phyloP scores from a whole-genome alignment of 495 filamentous ascomycete genomes.

The Aspergillus diversus region DNA sequence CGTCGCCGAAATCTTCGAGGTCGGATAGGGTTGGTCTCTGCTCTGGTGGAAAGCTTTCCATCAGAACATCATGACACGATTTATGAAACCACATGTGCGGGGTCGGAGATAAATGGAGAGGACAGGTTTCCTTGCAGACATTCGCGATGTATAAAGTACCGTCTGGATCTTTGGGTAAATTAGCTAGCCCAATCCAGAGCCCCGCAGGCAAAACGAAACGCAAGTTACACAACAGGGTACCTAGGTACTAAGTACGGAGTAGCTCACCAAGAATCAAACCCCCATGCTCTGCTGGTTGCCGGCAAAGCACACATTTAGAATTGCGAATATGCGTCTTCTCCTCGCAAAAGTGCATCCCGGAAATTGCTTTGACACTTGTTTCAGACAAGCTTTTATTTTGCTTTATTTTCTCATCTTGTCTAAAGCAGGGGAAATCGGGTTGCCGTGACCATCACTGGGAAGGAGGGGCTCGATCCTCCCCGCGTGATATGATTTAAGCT shows the following conservation, averaged over 20 bases:
- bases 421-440: no score
- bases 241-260: no score
- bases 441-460: no score
- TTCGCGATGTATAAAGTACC: background rate
- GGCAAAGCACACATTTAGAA: background rate
- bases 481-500: no score
- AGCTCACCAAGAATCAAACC: background rate
- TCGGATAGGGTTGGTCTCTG: background rate
- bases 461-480: no score
- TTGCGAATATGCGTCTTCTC: background rate
- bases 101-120: background rate
- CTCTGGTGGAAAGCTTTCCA: background rate
- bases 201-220: no score
- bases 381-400: background rate
- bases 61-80: background rate
- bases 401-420: no score
- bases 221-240: no score
- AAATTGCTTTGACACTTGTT: background rate
- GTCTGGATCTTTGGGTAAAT: conserved; percentile 2
- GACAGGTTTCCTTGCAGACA: background rate
- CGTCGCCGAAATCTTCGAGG: conserved; percentile 2
- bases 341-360: background rate
- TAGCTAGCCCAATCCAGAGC: background rate
- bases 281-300: background rate
- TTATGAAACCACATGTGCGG: conserved; percentile 5